These are phyloP conservation scores for Fagopyrum homotropicum DNA, from an alignment of 148 eudicot genomes.

Conservation along the genomic window DNA sequence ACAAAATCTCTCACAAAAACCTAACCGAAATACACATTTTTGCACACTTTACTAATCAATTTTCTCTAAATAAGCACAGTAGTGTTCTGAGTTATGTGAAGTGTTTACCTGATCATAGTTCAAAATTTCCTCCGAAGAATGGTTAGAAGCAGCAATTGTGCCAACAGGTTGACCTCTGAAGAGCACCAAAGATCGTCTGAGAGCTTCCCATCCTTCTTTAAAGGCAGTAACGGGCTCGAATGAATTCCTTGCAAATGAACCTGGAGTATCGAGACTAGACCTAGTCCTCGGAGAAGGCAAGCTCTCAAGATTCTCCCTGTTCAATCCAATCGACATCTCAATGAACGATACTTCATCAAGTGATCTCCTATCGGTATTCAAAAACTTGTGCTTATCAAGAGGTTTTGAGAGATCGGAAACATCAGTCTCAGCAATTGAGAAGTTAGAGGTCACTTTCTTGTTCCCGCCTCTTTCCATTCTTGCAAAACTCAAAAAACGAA, in stretches of 20 bases:
- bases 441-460: constrained; percentile 67
- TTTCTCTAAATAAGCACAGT: not conserved
- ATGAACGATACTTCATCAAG: constrained; percentile 87
- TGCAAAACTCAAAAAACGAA: not conserved
- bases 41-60: not conserved
- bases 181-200: constrained; percentile 69
- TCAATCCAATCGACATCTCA: constrained; percentile 66
- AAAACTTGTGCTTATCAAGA: constrained; percentile 71
- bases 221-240: constrained; percentile 80
- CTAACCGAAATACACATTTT: constrained; percentile 20
- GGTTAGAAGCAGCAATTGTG: constrained; percentile 91
- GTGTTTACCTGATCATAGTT: constrained; percentile 85
- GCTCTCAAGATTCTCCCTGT: constrained; percentile 55
- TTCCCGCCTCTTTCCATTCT: constrained; percentile 66
- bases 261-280: constrained; percentile 72
- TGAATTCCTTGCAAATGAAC: constrained; percentile 77
- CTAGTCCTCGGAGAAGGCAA: constrained; percentile 76
- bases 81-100: not conserved
- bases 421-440: constrained; percentile 72
- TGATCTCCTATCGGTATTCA: constrained; percentile 68
- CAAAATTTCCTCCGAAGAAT: constrained; percentile 90
- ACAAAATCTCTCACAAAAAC: constrained; percentile 75
- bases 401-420: constrained; percentile 70
- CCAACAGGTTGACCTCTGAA: constrained; percentile 93
- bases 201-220: constrained; percentile 90